Conservation (phyloP, 768 basidiomycete genomes). For the Russula dissimulans region DNA sequence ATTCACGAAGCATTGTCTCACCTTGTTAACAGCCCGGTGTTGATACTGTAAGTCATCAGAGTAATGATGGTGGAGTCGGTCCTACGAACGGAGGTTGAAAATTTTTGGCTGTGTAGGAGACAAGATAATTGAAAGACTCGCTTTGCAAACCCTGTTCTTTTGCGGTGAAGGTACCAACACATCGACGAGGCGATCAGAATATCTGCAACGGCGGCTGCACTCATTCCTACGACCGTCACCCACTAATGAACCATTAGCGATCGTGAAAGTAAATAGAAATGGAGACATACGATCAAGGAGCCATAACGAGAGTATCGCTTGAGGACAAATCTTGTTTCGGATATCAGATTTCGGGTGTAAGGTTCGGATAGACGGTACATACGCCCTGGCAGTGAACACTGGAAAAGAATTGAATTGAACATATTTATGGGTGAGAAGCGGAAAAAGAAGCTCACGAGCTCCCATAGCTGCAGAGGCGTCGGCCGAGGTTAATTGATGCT, state of each 20-base stretch:
- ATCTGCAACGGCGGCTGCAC: slow-evolving; percentile 41
- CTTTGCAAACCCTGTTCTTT: slow-evolving; percentile 39
- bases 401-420: neutral
- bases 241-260: slow-evolving; percentile 26
- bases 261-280: neutral
- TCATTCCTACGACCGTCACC: slow-evolving; percentile 39
- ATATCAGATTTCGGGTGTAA: neutral
- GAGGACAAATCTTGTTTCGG: slow-evolving; percentile 18
- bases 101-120: neutral
- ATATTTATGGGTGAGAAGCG: neutral
- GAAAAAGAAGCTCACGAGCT: slow-evolving; percentile 18
- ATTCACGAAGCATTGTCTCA: neutral
- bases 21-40: slow-evolving; percentile 23
- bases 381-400: slow-evolving; percentile 44
- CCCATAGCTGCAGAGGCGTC: slow-evolving; percentile 14
- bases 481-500: neutral
- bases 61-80: slow-evolving; percentile 24
- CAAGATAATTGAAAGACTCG: slow-evolving; percentile 21
- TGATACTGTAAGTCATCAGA: slow-evolving; percentile 24
- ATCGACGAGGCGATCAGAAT: slow-evolving; percentile 40
- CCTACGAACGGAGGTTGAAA: slow-evolving; percentile 7
- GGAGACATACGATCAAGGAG: slow-evolving; percentile 27
- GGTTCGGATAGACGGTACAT: slow-evolving; percentile 5
- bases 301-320: slow-evolving; percentile 29
- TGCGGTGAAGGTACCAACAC: slow-evolving; percentile 40